Evolutionary conservation across 2,329 filamentous ascomycete species (phyloP).

Genomic region (Epichloe typhina): DNA sequence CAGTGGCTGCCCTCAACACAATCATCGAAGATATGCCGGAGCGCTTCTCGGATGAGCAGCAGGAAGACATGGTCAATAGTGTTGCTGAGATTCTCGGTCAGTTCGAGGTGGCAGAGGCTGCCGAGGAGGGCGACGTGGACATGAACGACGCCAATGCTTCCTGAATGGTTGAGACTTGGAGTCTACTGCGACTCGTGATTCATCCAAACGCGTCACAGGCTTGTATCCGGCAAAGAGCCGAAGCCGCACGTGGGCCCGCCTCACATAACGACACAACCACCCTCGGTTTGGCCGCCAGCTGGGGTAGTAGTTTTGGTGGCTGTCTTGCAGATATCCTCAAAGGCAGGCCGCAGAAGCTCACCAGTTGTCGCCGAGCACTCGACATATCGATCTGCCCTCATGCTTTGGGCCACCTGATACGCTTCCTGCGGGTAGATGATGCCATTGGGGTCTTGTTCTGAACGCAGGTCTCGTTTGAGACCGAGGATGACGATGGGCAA

Average conservation of each 20-base stretch:
- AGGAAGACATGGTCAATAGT: conserved; percentile 42
- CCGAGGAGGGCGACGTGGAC: conserved; percentile 21
- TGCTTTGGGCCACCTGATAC: conserved; percentile 40
- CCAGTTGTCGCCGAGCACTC: conserved; percentile 50
- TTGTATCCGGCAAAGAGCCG: neutral
- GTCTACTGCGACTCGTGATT: neutral
- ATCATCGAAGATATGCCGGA: conserved; percentile 52
- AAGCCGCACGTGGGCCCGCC: neutral
- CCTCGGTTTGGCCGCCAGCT: conserved; percentile 39
- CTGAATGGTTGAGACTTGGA: conserved; percentile 8
- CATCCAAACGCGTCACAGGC: neutral
- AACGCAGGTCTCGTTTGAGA: conserved; percentile 46
- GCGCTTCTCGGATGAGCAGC: conserved; percentile 46
- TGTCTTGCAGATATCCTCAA: conserved; percentile 47
- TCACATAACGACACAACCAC: conserved; percentile 40
- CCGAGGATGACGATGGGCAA: conserved; percentile 45
- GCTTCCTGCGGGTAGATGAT: conserved; percentile 50
- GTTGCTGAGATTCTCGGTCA: conserved; percentile 45
- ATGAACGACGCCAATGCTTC: conserved; percentile 23
- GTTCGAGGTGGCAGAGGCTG: conserved; percentile 20
- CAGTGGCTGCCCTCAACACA: conserved; percentile 43
- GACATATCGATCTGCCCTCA: conserved; percentile 49
- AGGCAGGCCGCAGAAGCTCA: conserved; percentile 42
- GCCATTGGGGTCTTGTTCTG: conserved; percentile 44
- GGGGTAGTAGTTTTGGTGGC: conserved; percentile 34